Percentiles rank a stretch among this genome's conserved stretches.
Evolutionary conservation across 2,329 filamentous ascomycete genomes (phyloP).

Genomic region (Aspergillus fructus): DNA sequence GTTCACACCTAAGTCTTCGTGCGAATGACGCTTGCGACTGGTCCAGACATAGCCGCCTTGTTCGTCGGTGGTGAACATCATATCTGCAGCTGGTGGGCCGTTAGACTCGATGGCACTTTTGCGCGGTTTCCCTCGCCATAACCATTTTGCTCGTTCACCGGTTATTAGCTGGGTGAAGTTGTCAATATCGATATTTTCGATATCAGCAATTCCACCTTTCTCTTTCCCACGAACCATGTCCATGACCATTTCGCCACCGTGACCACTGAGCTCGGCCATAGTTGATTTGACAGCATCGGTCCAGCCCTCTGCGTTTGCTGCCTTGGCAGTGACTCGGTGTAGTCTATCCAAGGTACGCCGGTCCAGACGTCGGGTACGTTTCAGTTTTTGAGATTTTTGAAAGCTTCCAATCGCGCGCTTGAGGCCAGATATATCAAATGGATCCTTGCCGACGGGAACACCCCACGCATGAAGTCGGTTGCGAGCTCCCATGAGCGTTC

Average conservation of each 20-base stretch:
- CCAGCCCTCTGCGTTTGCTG: slow-evolving; percentile 85
- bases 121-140: slow-evolving; percentile 88
- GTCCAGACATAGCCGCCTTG: slow-evolving; percentile 49
- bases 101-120: slow-evolving; percentile 50
- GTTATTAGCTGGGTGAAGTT: slow-evolving; percentile 74
- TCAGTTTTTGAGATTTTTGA: slow-evolving; percentile 82
- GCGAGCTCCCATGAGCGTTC: slow-evolving; percentile 82
- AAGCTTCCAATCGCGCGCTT: slow-evolving; percentile 85
- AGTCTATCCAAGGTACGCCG: slow-evolving; percentile 77
- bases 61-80: slow-evolving; percentile 47
- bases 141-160: slow-evolving; percentile 85
- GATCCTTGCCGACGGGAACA: slow-evolving; percentile 83
- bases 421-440: slow-evolving; percentile 79
- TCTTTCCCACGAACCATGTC: slow-evolving; percentile 88
- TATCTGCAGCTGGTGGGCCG: slow-evolving; percentile 36
- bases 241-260: slow-evolving; percentile 90
- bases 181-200: slow-evolving; percentile 89
- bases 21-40: slow-evolving; percentile 37
- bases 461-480: slow-evolving; percentile 85
- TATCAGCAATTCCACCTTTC: slow-evolving; percentile 84
- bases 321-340: slow-evolving; percentile 83
- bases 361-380: slow-evolving; percentile 75
- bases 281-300: slow-evolving; percentile 92
- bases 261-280: slow-evolving; percentile 87
- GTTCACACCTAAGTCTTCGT: slow-evolving; percentile 39